These are phyloP conservation scores for Sutorius australiensis DNA, from an alignment of 768 basidiomycete species.

Conservation along the genomic window DNA sequence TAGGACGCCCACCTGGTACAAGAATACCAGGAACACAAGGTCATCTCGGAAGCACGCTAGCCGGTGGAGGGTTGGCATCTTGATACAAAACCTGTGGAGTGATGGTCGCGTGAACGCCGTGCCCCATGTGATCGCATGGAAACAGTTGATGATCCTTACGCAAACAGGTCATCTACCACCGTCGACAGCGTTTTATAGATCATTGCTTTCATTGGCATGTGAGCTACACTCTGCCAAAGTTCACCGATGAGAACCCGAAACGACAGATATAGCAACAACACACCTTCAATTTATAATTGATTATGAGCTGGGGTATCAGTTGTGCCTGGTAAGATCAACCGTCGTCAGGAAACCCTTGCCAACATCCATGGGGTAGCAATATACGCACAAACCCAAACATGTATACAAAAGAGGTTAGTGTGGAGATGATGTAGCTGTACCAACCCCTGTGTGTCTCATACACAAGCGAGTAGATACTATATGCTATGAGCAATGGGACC, in stretches of 20 bases:
- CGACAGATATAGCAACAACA: constrained; percentile 19
- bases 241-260: constrained; percentile 3
- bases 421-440: constrained; percentile 95
- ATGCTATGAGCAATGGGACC: constrained; percentile 72
- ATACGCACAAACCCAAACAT: constrained; percentile 95
- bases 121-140: constrained; percentile 12
- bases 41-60: constrained; percentile 89
- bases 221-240: constrained; percentile 74
- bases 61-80: constrained; percentile 94
- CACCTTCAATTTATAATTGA: constrained; percentile 96
- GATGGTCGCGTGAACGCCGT: constrained; percentile 13
- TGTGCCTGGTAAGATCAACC: constrained; percentile 55
- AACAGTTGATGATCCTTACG: constrained; percentile 46
- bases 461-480: constrained; percentile 75
- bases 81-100: constrained; percentile 75
- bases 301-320: constrained; percentile 83
- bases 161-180: constrained; percentile 89
- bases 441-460: constrained; percentile 87
- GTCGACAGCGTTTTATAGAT: constrained; percentile 90
- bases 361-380: background rate
- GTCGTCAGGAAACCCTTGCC: constrained; percentile 10
- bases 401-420: constrained; percentile 88
- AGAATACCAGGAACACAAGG: constrained; percentile 85
- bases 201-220: constrained; percentile 99
- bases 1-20: constrained; percentile 72